Conservation (phyloP, 2,329 filamentous ascomycete species). For the Furcasterigmium furcatum region DNA sequence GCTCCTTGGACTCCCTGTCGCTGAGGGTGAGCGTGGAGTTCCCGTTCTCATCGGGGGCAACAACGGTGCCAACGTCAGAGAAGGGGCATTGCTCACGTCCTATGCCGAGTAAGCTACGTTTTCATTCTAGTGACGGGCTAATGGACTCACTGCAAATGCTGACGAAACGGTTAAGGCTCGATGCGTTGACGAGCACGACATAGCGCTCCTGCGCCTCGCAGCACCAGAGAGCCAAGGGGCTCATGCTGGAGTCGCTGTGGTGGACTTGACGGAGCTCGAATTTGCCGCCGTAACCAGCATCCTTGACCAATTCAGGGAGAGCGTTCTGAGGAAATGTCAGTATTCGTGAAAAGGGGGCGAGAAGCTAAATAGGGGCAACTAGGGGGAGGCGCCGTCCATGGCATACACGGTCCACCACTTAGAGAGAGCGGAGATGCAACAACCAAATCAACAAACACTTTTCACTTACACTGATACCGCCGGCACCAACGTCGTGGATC, state of each 20-base stretch:
- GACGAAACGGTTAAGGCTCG: slow-evolving; percentile 73
- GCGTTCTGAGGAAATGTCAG: slow-evolving; percentile 57
- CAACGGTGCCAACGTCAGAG: slow-evolving; percentile 82
- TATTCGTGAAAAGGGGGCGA: slow-evolving; percentile 10
- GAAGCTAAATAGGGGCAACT: too few species aligned
- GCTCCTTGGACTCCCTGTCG: slow-evolving; percentile 72
- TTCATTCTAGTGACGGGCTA: not conserved
- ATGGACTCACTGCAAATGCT: slow-evolving; percentile 53
- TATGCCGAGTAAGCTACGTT: slow-evolving; percentile 13
- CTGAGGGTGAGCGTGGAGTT: slow-evolving; percentile 73
- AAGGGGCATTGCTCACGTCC: slow-evolving; percentile 87
- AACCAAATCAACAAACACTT: too few species aligned
- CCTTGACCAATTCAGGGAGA: slow-evolving; percentile 80
- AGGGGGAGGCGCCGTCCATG: too few species aligned
- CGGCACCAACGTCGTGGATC: slow-evolving; percentile 96
- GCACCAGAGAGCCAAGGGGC: slow-evolving; percentile 95
- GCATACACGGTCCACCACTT: too few species aligned
- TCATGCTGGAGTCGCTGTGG: slow-evolving; percentile 87
- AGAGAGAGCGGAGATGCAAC: too few species aligned
- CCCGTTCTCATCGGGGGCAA: slow-evolving; percentile 57
- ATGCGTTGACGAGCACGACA: slow-evolving; percentile 80
- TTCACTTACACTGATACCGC: slow-evolving; percentile 50
- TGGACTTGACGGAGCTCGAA: slow-evolving; percentile 96
- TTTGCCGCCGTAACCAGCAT: slow-evolving; percentile 83
- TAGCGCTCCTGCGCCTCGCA: slow-evolving; percentile 97